Conservation (phyloP, 202 grass and related monocot genomes). For the Cymbopogon flexuosus region DNA sequence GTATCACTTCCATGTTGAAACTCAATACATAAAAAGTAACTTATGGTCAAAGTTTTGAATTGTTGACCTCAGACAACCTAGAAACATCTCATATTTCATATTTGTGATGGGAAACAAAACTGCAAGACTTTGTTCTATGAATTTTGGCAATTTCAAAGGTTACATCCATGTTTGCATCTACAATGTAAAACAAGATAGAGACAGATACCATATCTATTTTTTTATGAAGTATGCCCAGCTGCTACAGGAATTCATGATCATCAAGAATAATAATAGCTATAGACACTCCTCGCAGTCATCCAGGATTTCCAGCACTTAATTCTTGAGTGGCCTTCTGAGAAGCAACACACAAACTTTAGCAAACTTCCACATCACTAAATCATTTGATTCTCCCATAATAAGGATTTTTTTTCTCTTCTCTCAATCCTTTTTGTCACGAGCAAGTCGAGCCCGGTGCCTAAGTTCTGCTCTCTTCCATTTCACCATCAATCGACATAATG, state of each 20-base stretch:
- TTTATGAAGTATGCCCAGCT: not conserved
- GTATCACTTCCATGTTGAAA: not conserved
- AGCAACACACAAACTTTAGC: not conserved
- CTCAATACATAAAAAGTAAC: not conserved
- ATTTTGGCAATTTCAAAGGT: not conserved
- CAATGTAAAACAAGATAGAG: conserved; percentile 11
- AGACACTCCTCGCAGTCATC: not conserved
- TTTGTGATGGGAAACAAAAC: not conserved
- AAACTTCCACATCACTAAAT: not conserved
- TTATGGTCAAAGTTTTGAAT: not conserved
- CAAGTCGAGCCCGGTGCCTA: conserved; percentile 53
- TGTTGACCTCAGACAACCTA: not conserved
- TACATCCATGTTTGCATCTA: not conserved
- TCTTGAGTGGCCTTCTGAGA: not conserved
- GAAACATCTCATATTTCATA: not conserved
- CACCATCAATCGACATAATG: conserved; percentile 59
- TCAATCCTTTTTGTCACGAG: conserved; percentile 59
- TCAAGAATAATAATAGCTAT: not conserved
- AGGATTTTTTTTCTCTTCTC: not conserved
- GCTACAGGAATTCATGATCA: not conserved
- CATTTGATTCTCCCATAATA: not conserved
- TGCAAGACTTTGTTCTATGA: not conserved
- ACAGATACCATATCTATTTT: not conserved
- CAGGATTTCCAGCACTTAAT: conserved; percentile 8
- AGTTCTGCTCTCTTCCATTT: conserved; percentile 88